Evolutionary conservation across 106 monocot species (phyloP).

Genomic region (Gastrodia elata): DNA sequence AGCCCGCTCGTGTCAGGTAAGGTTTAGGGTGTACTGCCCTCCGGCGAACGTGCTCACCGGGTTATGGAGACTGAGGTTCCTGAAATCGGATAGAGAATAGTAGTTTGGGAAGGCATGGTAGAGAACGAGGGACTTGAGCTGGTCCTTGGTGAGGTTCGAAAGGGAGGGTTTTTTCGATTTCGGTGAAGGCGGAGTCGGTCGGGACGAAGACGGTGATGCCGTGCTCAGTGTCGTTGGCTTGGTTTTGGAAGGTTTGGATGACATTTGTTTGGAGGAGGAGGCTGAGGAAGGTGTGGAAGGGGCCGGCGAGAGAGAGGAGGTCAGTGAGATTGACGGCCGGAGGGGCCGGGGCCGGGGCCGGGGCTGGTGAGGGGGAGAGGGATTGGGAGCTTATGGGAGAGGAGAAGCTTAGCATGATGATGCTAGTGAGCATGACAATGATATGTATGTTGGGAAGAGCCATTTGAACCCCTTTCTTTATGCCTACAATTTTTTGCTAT

Average conservation of each 20-base stretch:
- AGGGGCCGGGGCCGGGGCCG: conserved; percentile 66
- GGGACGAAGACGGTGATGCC: conserved; percentile 94
- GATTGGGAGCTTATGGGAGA: conserved; percentile 26
- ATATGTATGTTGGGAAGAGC: conserved; percentile 8
- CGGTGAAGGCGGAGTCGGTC: conserved; percentile 60
- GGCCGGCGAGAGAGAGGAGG: conserved; percentile 65
- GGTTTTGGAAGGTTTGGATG: conserved; percentile 75
- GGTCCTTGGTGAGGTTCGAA: conserved; percentile 64
- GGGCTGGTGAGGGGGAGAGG: conserved; percentile 24
- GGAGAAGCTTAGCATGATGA: conserved; percentile 25
- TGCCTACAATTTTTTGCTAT: conserved; percentile 7
- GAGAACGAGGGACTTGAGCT: conserved; percentile 73
- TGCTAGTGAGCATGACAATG: conserved; percentile 12
- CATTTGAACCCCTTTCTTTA: conserved; percentile 16
- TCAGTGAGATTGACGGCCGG: conserved; percentile 52
- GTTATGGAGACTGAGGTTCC: conserved; percentile 46
- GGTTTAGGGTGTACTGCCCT: conserved; percentile 53
- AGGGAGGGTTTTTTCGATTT: conserved; percentile 51
- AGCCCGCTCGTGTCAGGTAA: conserved; percentile 52
- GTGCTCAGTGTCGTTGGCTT: conserved; percentile 69
- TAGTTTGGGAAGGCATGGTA: conserved; percentile 76
- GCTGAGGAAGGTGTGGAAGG: conserved; percentile 75
- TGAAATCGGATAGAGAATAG: conserved; percentile 81
- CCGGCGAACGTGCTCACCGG: conserved; percentile 68
- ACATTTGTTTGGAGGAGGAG: conserved; percentile 59